Evolutionary conservation across 106 monocot genomes (phyloP).

Genomic region (Dioscorea zingiberensis): DNA sequence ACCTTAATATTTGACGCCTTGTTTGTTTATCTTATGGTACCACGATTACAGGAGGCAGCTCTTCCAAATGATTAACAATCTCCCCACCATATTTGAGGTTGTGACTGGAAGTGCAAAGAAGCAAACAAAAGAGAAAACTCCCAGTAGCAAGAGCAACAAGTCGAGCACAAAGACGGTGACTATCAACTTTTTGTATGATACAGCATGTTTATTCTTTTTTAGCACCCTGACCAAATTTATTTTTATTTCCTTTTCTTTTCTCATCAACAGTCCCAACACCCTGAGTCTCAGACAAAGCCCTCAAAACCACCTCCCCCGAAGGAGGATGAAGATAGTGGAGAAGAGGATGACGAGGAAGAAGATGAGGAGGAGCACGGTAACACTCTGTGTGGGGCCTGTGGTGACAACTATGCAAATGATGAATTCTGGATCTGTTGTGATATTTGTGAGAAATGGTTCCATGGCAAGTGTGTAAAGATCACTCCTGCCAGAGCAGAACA

Average conservation of each 20-base stretch:
- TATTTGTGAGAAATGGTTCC: conserved; percentile 33
- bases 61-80: conserved; percentile 35
- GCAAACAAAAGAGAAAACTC: conserved; percentile 18
- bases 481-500: conserved; percentile 34
- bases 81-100: conserved; percentile 36
- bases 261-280: background rate
- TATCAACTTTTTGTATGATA: background rate
- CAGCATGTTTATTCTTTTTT: background rate
- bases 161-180: conserved; percentile 26
- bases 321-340: background rate
- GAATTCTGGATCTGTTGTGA: conserved; percentile 21
- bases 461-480: conserved; percentile 35
- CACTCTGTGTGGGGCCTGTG: background rate
- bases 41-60: conserved; percentile 21
- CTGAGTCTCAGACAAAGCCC: conserved; percentile 10
- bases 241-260: background rate
- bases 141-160: conserved; percentile 25
- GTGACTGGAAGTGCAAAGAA: conserved; percentile 12
- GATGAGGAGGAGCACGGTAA: conserved; percentile 19
- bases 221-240: background rate
- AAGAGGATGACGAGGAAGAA: conserved; percentile 25
- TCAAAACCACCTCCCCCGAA: background rate
- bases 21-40: too few species aligned
- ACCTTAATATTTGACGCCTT: too few species aligned
- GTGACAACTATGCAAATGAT: conserved; percentile 17